phyloP scores from a whole-genome alignment of 2,329 filamentous ascomycete genomes.

The Fusarium heterosporum region DNA sequence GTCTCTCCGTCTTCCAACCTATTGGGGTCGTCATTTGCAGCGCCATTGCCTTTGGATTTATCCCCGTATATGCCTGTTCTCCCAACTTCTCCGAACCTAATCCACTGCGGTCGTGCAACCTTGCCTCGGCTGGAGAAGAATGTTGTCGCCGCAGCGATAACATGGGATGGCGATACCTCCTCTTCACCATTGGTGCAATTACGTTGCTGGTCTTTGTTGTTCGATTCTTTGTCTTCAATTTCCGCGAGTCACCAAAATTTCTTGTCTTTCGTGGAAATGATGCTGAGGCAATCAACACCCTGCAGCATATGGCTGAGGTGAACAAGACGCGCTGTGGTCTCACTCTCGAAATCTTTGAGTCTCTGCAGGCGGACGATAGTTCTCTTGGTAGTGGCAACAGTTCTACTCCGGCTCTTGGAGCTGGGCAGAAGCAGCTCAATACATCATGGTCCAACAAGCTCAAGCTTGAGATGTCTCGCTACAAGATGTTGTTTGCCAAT shows the following conservation, averaged over 20 bases:
- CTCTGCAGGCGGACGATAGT: conserved; percentile 41
- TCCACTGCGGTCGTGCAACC: conserved; percentile 59
- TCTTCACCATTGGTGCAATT: conserved; percentile 58
- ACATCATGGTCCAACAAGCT: conserved; percentile 32
- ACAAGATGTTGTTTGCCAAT: conserved; percentile 51
- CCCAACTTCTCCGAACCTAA: conserved; percentile 61
- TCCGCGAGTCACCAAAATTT: conserved; percentile 61
- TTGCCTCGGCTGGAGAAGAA: conserved; percentile 40
- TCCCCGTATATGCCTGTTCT: conserved; percentile 62
- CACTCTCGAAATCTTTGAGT: conserved; percentile 53
- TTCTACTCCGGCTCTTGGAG: conserved; percentile 30
- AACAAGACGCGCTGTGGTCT: conserved; percentile 53
- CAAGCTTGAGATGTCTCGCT: conserved; percentile 39
- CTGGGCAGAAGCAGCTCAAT: conserved; percentile 27
- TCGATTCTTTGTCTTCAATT: conserved; percentile 60
- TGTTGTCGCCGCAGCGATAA: conserved; percentile 57
- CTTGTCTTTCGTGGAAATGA: conserved; percentile 59
- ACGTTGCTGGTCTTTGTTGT: conserved; percentile 58
- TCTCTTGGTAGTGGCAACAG: conserved; percentile 36
- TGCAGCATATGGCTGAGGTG: conserved; percentile 59
- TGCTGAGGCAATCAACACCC: conserved; percentile 59
- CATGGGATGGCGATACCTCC: conserved; percentile 64
- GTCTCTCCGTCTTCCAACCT: conserved; percentile 67
- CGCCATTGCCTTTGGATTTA: conserved; percentile 65
- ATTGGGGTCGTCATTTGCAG: conserved; percentile 65